Conservation (phyloP, 345 rosid genomes). For the Corchorus olitorius region DNA sequence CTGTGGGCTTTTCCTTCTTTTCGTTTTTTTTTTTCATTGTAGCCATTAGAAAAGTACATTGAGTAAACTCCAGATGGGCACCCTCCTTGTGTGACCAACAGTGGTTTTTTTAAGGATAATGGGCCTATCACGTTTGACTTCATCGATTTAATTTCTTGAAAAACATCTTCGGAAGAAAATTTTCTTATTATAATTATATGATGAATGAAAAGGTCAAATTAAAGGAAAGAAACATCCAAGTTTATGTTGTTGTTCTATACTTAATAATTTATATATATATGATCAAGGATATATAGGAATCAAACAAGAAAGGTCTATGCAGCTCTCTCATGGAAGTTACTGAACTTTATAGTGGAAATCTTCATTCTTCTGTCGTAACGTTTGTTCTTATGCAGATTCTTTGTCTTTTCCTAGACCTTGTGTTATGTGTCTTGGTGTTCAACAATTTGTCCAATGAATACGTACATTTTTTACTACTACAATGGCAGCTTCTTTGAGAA, state of each 20-base stretch:
- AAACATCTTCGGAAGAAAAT: not conserved
- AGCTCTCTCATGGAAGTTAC: not conserved
- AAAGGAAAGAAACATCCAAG: not conserved
- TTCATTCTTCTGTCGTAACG: not conserved
- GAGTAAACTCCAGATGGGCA: not conserved
- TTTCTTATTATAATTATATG: not conserved
- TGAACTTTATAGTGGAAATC: not conserved
- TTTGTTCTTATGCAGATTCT: not conserved
- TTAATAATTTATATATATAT: not conserved
- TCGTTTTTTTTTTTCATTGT: not conserved
- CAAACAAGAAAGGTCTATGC: not conserved
- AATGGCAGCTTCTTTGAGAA: not conserved
- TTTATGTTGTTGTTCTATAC: not conserved
- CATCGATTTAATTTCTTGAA: not conserved
- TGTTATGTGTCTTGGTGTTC: not conserved
- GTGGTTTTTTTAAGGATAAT: not conserved
- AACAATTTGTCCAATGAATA: not conserved
- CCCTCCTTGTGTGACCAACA: not conserved
- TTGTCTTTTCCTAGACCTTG: not conserved
- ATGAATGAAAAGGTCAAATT: not conserved
- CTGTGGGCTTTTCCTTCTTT: not conserved
- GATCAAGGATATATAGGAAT: not conserved
- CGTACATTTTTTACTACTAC: not conserved
- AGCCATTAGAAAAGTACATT: slow-evolving; percentile 1
- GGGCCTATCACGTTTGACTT: not conserved